Conservation (phyloP, 106 monocot species). For the Alisma plantagoaquatica region DNA sequence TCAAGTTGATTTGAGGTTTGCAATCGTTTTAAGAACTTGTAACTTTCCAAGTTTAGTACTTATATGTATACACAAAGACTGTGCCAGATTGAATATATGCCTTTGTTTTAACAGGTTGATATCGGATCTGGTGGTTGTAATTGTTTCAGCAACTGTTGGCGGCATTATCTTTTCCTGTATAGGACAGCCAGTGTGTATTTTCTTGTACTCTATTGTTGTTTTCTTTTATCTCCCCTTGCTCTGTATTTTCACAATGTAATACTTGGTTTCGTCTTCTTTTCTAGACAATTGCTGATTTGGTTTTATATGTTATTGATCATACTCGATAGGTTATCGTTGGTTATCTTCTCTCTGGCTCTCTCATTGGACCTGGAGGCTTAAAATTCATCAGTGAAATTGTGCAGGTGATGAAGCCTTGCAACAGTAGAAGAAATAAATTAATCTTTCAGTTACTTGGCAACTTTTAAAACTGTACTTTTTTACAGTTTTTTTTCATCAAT, state of each 20-base stretch:
- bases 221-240: too few relatives aligned
- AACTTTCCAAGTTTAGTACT: not conserved
- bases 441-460: too few relatives aligned
- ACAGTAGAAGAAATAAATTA: too few relatives aligned
- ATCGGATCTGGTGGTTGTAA: slow-evolving; percentile 92
- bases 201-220: not conserved
- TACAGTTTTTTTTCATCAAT: too few relatives aligned
- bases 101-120: slow-evolving; percentile 53
- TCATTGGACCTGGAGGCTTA: slow-evolving; percentile 92
- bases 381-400: slow-evolving; percentile 92
- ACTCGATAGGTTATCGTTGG: slow-evolving; percentile 87
- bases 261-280: too few relatives aligned
- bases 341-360: slow-evolving; percentile 95
- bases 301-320: too few relatives aligned
- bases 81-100: too few relatives aligned
- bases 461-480: too few relatives aligned
- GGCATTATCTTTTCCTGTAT: slow-evolving; percentile 80
- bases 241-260: too few relatives aligned
- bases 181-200: slow-evolving; percentile 81
- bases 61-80: too few relatives aligned
- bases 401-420: too few relatives aligned
- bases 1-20: slow-evolving; percentile 90
- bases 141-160: slow-evolving; percentile 95
- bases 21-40: not conserved
- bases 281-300: too few relatives aligned